Conservation (phyloP, 129 eudicot species). For the Apium graveolens region DNA sequence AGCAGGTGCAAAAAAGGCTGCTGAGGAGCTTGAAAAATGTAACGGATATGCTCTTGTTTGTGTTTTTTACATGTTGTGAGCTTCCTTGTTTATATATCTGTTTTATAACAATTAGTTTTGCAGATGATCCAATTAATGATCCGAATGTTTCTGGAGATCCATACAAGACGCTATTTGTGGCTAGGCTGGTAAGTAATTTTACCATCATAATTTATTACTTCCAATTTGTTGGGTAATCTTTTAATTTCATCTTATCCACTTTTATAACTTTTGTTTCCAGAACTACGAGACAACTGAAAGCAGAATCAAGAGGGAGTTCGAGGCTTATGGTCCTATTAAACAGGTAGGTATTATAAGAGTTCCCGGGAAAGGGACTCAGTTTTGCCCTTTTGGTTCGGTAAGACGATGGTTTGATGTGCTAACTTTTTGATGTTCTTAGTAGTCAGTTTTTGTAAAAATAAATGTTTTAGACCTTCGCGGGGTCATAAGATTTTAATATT, state of each 20-base stretch:
- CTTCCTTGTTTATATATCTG: background rate
- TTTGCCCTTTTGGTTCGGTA: slow-evolving; percentile 71
- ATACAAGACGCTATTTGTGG: slow-evolving; percentile 85
- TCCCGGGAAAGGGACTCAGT: slow-evolving; percentile 51
- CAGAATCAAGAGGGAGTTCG: slow-evolving; percentile 98
- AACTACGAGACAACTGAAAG: slow-evolving; percentile 96
- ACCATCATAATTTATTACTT: slow-evolving; percentile 4
- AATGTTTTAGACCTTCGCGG: background rate
- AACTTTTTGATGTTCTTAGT: background rate
- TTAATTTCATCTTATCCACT: slow-evolving; percentile 1
- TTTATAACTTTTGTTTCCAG: slow-evolving; percentile 28
- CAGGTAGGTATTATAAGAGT: slow-evolving; percentile 87
- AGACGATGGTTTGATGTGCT: slow-evolving; percentile 38
- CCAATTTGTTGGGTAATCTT: slow-evolving; percentile 2
- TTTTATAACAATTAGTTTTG: slow-evolving; percentile 11
- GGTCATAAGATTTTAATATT: background rate
- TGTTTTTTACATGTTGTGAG: background rate
- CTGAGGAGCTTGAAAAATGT: slow-evolving; percentile 95
- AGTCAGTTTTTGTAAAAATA: background rate
- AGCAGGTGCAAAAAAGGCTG: slow-evolving; percentile 94
- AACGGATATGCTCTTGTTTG: slow-evolving; percentile 7
- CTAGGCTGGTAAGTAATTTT: slow-evolving; percentile 72
- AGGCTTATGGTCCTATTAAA: slow-evolving; percentile 98
- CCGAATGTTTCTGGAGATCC: slow-evolving; percentile 96
- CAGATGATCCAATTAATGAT: slow-evolving; percentile 79